Conservation (phyloP, 1,139 yeast genomes). For the Candida dubliniensis region DNA sequence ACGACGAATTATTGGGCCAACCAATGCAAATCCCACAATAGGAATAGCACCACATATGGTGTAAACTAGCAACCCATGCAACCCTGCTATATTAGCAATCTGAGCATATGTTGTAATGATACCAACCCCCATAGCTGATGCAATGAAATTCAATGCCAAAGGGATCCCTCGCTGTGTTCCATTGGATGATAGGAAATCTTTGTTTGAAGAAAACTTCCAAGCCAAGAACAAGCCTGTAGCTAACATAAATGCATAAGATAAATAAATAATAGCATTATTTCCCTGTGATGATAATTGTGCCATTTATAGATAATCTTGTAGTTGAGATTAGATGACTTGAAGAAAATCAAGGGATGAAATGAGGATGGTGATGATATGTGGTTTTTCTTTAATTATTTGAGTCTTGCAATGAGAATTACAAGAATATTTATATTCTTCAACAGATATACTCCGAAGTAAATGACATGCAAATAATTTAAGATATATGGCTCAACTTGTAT, state of each 20-base stretch:
- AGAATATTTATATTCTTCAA: no score
- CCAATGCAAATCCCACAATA: slow-evolving; percentile 71
- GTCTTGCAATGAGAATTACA: no score
- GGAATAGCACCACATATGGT: slow-evolving; percentile 83
- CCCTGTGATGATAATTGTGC: slow-evolving; percentile 42
- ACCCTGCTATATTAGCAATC: slow-evolving; percentile 81
- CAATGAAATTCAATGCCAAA: slow-evolving; percentile 79
- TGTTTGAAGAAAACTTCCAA: slow-evolving; percentile 45
- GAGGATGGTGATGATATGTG: no score
- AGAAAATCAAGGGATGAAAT: no score
- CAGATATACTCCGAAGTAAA: no score
- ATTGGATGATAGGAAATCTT: slow-evolving; percentile 69
- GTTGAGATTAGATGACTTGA: neutral
- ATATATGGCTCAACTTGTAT: no score
- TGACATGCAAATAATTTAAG: no score
- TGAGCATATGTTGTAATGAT: slow-evolving; percentile 81
- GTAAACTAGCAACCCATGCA: slow-evolving; percentile 85
- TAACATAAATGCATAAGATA: slow-evolving; percentile 68
- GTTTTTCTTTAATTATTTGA: no score
- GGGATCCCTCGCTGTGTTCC: slow-evolving; percentile 83
- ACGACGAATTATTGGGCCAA: slow-evolving; percentile 79
- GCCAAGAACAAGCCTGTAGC: slow-evolving; percentile 61
- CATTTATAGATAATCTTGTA: slow-evolving; percentile 13
- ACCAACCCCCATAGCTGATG: slow-evolving; percentile 93
- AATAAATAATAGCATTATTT: slow-evolving; percentile 72